Evolutionary conservation across 2,329 filamentous ascomycete species (phyloP), one percentile per base, ranked within the genome.

Genomic region (Amesomyces nigricolor): DNA sequence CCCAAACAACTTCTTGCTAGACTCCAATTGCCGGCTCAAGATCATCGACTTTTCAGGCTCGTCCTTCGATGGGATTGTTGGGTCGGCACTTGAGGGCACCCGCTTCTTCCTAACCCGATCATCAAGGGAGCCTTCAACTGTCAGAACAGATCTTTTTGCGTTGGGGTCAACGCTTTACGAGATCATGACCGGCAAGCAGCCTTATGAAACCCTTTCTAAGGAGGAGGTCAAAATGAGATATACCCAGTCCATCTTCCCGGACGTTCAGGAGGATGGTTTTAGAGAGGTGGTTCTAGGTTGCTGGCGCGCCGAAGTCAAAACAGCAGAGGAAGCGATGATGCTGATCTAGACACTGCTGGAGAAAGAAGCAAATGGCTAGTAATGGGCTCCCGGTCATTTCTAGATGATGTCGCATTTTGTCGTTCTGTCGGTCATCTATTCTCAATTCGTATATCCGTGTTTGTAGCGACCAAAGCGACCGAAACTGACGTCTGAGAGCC

Each of bases 31-130:
- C 14, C 29, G 51, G 35, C 51, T 53, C 45, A 53, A 43, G 38
- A 43, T 53, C 16, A 53, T 48, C 44, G 51, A 53, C 26, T 53
- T 53, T 29, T 53, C 45, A 29, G 51, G 51, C 26, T 53, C 51
- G 22, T 53, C 51, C 19, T 53, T 48, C 37, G 38, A 53, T 8
- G 45, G 51, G 13, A 47, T 48, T 26, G 37, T 53, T 26, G 44
- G 45, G 16, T 48, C 51, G 43, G 51, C 45, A 9, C 42, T 53
- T 38, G 45, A 48, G 44, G 37, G 51, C 44, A 47, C 45, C 8
- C 42, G 51, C 29, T 48, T 53, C 16, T 53, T 47, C 32, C 45
- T 54, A 26, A 45, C 50, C 5, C 51, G 39, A 14, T 30, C 51
- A 14, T 44, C 35, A 17, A 43, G 44, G 13, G 51, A 54, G 37